Percentiles rank a stretch among this genome's conserved stretches.
These are phyloP conservation scores for Penicillium sp. DNA, from an alignment of 2,329 filamentous ascomycete genomes.

Conservation along the genomic window DNA sequence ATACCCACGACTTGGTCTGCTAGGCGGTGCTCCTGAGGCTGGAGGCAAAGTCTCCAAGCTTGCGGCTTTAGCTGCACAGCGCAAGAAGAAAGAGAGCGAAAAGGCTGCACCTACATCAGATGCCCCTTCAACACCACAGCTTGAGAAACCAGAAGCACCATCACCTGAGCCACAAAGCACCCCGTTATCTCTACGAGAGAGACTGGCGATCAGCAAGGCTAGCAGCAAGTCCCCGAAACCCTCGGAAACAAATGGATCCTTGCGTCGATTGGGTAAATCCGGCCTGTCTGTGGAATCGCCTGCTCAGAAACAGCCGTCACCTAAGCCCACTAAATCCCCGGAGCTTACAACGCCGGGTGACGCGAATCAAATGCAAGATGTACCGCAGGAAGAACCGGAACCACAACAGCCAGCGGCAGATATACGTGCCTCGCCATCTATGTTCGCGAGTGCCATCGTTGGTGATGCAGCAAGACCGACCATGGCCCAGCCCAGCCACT, in stretches of 20 bases:
- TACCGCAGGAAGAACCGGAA: constrained; percentile 8
- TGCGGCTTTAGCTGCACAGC: constrained; percentile 78
- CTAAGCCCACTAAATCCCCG: constrained; percentile 15
- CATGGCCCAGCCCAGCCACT: constrained; percentile 33
- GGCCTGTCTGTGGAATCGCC: constrained; percentile 12
- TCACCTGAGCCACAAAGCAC: constrained; percentile 21
- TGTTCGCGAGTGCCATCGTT: constrained; percentile 47
- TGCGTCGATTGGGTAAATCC: constrained; percentile 21
- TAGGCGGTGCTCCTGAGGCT: constrained; percentile 67
- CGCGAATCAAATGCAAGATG: constrained; percentile 5
- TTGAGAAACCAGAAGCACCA: constrained; percentile 8
- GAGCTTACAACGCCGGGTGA: constrained; percentile 2
- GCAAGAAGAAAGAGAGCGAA: constrained; percentile 75
- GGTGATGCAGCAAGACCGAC: constrained; percentile 27
- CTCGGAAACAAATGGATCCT: constrained; percentile 21
- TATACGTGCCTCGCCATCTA: constrained; percentile 47
- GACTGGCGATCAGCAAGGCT: constrained; percentile 27
- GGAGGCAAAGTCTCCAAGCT: constrained; percentile 79
- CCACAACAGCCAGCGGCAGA: constrained; percentile 16
- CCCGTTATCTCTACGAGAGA: constrained; percentile 37
- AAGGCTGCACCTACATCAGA: constrained; percentile 38
- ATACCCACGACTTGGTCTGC: constrained; percentile 60
- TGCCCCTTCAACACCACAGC: constrained; percentile 2
- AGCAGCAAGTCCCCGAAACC: constrained; percentile 22
- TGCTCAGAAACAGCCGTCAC: constrained; percentile 17